Conservation (phyloP, 164 flowering plant genomes). For the Buxus sempervirens region DNA sequence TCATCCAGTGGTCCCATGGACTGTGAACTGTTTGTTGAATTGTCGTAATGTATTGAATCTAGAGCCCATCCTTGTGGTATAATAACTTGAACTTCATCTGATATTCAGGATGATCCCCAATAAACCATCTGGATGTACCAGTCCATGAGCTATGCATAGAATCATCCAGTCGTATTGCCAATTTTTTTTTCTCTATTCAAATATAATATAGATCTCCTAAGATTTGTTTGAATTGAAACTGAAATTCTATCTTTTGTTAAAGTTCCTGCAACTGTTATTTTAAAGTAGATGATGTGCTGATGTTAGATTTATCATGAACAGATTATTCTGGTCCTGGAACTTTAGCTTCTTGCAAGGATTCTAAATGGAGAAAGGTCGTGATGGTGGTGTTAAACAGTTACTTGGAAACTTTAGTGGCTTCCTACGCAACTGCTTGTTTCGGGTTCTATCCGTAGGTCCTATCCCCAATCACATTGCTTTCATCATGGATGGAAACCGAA, state of each 20-base stretch:
- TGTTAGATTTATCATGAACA: not conserved
- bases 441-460: constrained; percentile 40
- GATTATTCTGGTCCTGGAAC: not conserved
- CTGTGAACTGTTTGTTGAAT: no score
- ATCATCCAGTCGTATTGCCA: no score
- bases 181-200: not conserved
- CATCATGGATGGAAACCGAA: constrained; percentile 70
- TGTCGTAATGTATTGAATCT: no score
- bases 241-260: not conserved
- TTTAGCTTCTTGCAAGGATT: not conserved
- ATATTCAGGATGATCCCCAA: no score
- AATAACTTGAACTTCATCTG: no score
- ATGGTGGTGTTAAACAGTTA: constrained; percentile 7
- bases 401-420: constrained; percentile 17
- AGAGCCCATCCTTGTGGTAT: no score
- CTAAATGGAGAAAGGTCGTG: constrained; percentile 9
- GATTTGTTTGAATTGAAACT: not conserved
- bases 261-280: not conserved
- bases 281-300: not conserved
- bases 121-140: no score
- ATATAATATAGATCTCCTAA: no score
- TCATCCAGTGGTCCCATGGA: no score
- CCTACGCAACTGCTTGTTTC: constrained; percentile 30
- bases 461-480: constrained; percentile 58
- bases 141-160: no score